These are phyloP conservation scores for Cytospora schulzeri DNA, from an alignment of 2,329 filamentous ascomycete genomes.

Conservation along the genomic window DNA sequence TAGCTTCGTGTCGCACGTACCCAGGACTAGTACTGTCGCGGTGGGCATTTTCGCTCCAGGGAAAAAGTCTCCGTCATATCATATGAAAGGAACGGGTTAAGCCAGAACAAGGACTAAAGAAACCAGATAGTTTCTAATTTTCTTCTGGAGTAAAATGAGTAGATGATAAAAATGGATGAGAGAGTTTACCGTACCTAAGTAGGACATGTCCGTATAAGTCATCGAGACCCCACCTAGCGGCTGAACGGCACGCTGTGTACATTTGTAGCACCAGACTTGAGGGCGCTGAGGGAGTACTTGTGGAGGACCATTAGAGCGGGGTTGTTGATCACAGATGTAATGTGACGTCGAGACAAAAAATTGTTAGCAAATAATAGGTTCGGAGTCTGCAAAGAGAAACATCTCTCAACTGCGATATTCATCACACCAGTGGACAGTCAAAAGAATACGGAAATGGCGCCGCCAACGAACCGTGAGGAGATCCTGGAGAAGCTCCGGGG, in stretches of 20 bases:
- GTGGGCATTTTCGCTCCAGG: neutral
- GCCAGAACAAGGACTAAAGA: neutral
- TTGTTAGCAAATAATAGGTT: neutral
- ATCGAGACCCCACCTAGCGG: neutral
- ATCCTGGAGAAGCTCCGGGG: constrained; percentile 58
- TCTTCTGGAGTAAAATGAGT: neutral
- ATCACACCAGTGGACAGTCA: neutral
- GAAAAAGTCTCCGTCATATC: neutral
- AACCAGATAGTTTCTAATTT: neutral
- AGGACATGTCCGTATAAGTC: neutral
- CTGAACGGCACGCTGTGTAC: neutral
- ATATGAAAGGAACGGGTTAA: neutral
- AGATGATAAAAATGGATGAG: too few relatives aligned
- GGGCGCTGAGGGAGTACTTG: neutral
- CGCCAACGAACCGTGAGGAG: constrained; percentile 57
- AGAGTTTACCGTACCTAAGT: neutral
- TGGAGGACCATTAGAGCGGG: neutral
- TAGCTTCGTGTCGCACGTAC: constrained; percentile 68
- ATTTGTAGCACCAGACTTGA: neutral
- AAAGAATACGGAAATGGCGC: constrained; percentile 47
- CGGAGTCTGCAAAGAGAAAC: neutral
- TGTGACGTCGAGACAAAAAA: constrained; percentile 9
- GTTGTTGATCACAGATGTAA: neutral
- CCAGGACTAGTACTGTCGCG: constrained; percentile 55
- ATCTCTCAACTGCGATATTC: neutral